Evolutionary conservation across 2,329 filamentous ascomycete species (phyloP), one percentile per base, ranked within the genome.

Genomic region (Colletotrichum camelliae): DNA sequence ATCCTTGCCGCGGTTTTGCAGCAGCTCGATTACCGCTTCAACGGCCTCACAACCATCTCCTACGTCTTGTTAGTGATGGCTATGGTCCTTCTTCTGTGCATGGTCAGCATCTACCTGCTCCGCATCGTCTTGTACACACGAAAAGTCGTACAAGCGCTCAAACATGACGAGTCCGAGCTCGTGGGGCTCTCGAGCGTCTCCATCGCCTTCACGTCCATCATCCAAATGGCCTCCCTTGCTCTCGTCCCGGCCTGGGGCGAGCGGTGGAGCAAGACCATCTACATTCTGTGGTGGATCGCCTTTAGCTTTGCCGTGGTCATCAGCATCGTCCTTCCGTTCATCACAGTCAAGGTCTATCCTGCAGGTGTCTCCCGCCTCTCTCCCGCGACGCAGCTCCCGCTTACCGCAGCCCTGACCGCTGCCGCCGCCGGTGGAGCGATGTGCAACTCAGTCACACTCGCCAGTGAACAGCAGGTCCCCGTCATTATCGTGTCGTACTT

Each of bases 251-350:
- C 52, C 21, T 75, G 73, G 73, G 73, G 71, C 37, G 73, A 65
- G 16, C 62, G 60, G 1, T 83, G 81, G 76, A 79, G 80, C 21
- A 65, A 70, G 15, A 77, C 78, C 13, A 79, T 82, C 7, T 85
- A 82, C 74, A 78, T 86, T 18, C 80, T 87, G 31, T 87, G 86
- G 85, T 87, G 85, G 85, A 80, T 85, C 16, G 80, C 82, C 27
- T 80, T 82, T 4, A 79, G 69, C 2, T 79, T 86, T 60, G 82
- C 84, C 8, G 67, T 84, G 3, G 12, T 81, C n/a, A 78, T 79
- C n/a, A 79, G 81, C 43, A 78, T 86, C 61, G 77, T 76, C 3
- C 81, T 84, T 27, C 84, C 84, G 3, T 83, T 84, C 48, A 70
- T 84, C 24, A 81, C 82, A 55, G 79, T 86, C 58, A 83, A 83